phyloP scores from a whole-genome alignment of 2,329 filamentous ascomycete species.

The Exserohilum rostratum region DNA sequence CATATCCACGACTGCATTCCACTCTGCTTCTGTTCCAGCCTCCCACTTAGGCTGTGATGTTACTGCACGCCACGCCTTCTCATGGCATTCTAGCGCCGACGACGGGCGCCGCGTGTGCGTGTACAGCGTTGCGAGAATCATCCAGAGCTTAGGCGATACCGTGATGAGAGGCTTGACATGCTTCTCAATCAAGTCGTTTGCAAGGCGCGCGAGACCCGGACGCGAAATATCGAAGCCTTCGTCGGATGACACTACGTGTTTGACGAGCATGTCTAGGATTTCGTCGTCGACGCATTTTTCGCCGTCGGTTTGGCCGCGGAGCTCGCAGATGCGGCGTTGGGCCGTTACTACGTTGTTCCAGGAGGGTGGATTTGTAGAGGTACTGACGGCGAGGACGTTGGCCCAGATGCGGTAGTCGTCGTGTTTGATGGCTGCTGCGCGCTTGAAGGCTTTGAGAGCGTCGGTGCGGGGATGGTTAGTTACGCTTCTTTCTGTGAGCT shows the following conservation, averaged over 20 bases:
- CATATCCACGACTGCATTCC: slow-evolving; percentile 74
- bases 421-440: slow-evolving; percentile 80
- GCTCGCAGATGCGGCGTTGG: slow-evolving; percentile 74
- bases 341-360: slow-evolving; percentile 78
- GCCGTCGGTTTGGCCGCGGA: slow-evolving; percentile 68
- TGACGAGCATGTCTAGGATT: slow-evolving; percentile 73
- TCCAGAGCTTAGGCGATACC: slow-evolving; percentile 76
- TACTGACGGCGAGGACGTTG: slow-evolving; percentile 87
- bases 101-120: slow-evolving; percentile 73
- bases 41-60: slow-evolving; percentile 61
- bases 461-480: slow-evolving; percentile 65
- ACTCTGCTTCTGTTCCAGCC: slow-evolving; percentile 66
- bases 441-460: slow-evolving; percentile 83
- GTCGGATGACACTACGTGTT: slow-evolving; percentile 65
- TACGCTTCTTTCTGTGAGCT: slow-evolving; percentile 46
- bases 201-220: slow-evolving; percentile 63
- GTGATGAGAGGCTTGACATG: slow-evolving; percentile 85
- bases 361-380: slow-evolving; percentile 75
- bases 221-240: slow-evolving; percentile 49
- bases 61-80: slow-evolving; percentile 86
- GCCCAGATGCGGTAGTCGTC: slow-evolving; percentile 95
- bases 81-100: slow-evolving; percentile 79
- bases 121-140: slow-evolving; percentile 72
- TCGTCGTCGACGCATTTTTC: slow-evolving; percentile 80
- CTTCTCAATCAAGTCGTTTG: slow-evolving; percentile 76